Evolutionary conservation across 805 yeast genomes (phyloP).

Genomic region (Suhomyces prunicola): DNA sequence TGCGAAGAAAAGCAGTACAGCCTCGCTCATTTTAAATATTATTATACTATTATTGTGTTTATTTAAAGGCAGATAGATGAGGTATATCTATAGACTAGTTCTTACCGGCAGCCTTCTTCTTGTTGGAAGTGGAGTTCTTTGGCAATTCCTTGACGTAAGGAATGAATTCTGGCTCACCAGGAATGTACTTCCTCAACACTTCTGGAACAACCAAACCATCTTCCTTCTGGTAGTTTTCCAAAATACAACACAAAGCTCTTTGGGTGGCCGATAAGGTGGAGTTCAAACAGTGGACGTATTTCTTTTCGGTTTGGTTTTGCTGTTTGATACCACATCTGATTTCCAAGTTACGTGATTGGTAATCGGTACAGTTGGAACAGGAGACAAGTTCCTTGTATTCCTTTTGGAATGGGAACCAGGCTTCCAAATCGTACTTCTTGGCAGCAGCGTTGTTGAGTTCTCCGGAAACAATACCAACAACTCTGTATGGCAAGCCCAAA

Average conservation of each 20-base stretch:
- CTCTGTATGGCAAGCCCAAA: conserved; percentile 91
- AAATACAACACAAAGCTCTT: conserved; percentile 95
- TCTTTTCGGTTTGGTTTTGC: conserved; percentile 92
- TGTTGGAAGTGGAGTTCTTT: conserved; percentile 85
- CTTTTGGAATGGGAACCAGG: conserved; percentile 99
- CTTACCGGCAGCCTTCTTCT: conserved; percentile 37
- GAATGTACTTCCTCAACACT: conserved; percentile 92
- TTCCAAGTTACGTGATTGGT: conserved; percentile 97
- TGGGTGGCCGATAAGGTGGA: conserved; percentile 97
- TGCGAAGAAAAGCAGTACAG: not conserved
- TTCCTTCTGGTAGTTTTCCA: conserved; percentile 97
- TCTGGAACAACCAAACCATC: conserved; percentile 93
- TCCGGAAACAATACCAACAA: conserved; percentile 97
- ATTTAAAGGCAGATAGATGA: not conserved
- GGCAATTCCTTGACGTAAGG: conserved; percentile 90
- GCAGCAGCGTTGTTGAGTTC: conserved; percentile 99
- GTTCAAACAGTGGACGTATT: conserved; percentile 97
- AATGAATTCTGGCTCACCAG: conserved; percentile 97
- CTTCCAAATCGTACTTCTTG: conserved; percentile 97
- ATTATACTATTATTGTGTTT: not conserved
- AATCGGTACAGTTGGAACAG: conserved; percentile 98
- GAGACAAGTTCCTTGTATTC: conserved; percentile 98
- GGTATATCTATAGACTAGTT: not conserved
- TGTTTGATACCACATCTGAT: conserved; percentile 98
- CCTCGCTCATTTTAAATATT: not conserved